Conservation (phyloP, 208 protist species). For the Leptomonas pyrrhocoris region DNA sequence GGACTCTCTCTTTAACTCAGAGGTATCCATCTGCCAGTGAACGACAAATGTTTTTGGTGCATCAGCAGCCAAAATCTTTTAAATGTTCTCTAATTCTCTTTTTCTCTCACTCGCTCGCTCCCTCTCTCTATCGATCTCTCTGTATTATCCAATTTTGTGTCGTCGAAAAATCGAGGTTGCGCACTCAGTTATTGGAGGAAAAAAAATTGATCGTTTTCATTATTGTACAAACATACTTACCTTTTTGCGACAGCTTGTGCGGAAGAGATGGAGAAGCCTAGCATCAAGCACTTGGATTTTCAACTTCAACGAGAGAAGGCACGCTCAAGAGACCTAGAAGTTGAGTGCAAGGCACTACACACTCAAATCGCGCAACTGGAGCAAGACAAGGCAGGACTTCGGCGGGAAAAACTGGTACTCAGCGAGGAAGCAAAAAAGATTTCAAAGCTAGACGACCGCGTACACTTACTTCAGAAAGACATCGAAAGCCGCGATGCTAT, state of each 20-base stretch:
- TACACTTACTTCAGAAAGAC: slow-evolving; percentile 71
- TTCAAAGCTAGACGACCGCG: slow-evolving; percentile 67
- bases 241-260: too few relatives aligned
- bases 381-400: slow-evolving; percentile 84
- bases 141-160: too few relatives aligned
- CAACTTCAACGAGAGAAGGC: slow-evolving; percentile 77
- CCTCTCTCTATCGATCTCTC: too few relatives aligned
- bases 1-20: too few relatives aligned
- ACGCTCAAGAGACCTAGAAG: slow-evolving; percentile 66
- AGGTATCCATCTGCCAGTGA: too few relatives aligned
- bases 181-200: too few relatives aligned
- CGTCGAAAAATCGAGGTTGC: too few relatives aligned
- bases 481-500: slow-evolving; percentile 56
- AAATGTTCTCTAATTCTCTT: too few relatives aligned
- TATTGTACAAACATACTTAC: neutral
- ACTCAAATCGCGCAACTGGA: slow-evolving; percentile 75
- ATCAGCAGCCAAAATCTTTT: too few relatives aligned
- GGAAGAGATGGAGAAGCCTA: slow-evolving; percentile 46
- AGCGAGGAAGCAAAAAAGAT: slow-evolving; percentile 67
- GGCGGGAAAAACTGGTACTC: slow-evolving; percentile 67
- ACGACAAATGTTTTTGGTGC: too few relatives aligned
- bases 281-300: slow-evolving; percentile 83
- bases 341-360: slow-evolving; percentile 64
- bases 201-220: neutral
- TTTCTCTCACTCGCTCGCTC: too few relatives aligned